Conservation (phyloP, 176 grass and related monocot genomes). For the Dendrocalamus sinicus region DNA sequence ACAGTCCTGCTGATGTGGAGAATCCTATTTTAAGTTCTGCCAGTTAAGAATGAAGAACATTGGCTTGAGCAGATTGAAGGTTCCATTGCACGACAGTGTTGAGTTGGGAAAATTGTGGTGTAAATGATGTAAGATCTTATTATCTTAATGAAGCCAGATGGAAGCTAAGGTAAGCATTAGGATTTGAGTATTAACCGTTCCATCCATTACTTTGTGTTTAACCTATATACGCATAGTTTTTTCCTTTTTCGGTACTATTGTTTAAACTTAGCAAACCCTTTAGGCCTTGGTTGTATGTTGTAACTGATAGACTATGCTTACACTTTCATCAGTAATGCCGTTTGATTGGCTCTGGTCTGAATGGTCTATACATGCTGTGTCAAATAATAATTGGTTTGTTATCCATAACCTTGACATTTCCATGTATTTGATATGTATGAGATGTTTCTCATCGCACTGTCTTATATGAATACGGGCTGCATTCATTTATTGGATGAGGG, state of each 20-base stretch:
- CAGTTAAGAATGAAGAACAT: slow-evolving; percentile 17
- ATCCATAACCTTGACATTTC: slow-evolving; percentile 14
- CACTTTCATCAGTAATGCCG: not conserved
- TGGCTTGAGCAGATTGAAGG: slow-evolving; percentile 23
- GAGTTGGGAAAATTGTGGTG: slow-evolving; percentile 21
- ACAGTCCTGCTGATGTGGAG: slow-evolving; percentile 7
- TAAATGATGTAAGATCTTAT: slow-evolving; percentile 35
- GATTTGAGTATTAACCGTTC: slow-evolving; percentile 12
- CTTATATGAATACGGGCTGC: not conserved
- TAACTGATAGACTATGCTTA: not conserved
- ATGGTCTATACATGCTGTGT: not conserved
- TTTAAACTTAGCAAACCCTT: not conserved
- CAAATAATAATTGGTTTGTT: not conserved
- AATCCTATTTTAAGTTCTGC: slow-evolving; percentile 24
- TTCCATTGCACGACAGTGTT: slow-evolving; percentile 1
- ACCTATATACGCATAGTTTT: too few species aligned
- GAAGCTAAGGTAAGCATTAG: slow-evolving; percentile 36
- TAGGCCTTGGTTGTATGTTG: not conserved
- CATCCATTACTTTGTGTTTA: not conserved
- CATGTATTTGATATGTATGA: slow-evolving; percentile 4
- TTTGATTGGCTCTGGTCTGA: not conserved
- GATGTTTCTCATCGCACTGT: slow-evolving; percentile 14
- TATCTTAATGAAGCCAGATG: slow-evolving; percentile 6
- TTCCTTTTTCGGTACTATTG: not conserved
- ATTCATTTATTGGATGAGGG: slow-evolving; percentile 11